These are phyloP conservation scores for Arctostaphylos glauca DNA, from an alignment of 148 eudicot species.

Conservation along the genomic window DNA sequence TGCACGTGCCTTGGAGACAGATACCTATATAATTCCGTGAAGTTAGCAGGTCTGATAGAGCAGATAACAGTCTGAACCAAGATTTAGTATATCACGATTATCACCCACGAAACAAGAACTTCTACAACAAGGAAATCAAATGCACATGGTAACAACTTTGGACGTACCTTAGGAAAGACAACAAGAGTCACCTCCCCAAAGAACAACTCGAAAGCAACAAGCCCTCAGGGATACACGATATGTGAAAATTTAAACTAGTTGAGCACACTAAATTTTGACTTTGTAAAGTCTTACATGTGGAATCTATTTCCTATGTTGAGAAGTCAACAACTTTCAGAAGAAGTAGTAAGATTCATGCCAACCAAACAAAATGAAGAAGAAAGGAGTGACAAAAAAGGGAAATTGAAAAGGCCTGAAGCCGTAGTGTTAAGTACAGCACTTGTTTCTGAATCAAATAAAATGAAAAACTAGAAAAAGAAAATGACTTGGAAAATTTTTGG, in stretches of 20 bases:
- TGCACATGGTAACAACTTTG: neutral
- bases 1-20: slow-evolving; percentile 64
- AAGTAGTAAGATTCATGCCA: neutral
- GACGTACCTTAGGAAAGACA: no score
- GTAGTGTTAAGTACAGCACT: neutral
- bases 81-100: no score
- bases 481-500: neutral
- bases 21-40: slow-evolving; percentile 31
- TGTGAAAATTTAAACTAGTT: neutral
- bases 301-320: neutral
- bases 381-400: neutral
- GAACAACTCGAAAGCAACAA: no score
- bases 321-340: neutral
- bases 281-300: neutral
- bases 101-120: no score
- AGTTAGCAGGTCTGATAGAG: slow-evolving; percentile 19
- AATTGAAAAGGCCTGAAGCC: neutral
- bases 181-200: no score
- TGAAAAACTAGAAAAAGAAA: neutral
- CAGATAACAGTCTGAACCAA: neutral
- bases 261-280: neutral
- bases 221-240: no score
- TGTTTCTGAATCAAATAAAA: neutral
- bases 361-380: neutral
- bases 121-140: neutral